phyloP scores from a whole-genome alignment of 805 yeast genomes.

The Diddensiella caesifluorescens region DNA sequence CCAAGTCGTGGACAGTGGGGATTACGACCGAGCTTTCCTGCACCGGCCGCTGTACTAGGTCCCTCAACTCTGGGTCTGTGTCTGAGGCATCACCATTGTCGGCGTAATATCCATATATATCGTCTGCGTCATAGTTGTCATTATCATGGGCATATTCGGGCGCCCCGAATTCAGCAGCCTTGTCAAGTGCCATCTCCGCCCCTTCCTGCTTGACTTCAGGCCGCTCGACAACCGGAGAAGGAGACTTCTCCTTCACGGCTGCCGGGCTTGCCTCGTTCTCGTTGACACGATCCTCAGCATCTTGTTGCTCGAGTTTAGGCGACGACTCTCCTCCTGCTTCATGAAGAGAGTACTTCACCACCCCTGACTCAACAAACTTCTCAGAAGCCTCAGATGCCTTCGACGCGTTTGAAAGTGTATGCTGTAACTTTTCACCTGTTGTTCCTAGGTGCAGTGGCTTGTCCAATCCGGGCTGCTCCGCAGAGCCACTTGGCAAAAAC shows the following conservation, averaged over 20 bases:
- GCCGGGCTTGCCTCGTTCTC: neutral
- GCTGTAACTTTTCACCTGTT: slow-evolving; percentile 7
- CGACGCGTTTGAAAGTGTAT: slow-evolving; percentile 12
- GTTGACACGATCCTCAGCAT: neutral
- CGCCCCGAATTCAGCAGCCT: neutral
- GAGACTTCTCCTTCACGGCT: neutral
- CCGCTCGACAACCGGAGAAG: neutral
- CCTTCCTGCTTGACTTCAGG: neutral
- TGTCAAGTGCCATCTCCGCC: neutral
- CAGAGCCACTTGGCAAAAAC: neutral
- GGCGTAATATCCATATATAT: slow-evolving; percentile 19
- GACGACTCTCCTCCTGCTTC: slow-evolving; percentile 9
- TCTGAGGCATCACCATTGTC: slow-evolving; percentile 7
- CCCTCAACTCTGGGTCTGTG: slow-evolving; percentile 1
- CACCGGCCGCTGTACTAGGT: neutral
- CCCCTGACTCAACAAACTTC: slow-evolving; percentile 18
- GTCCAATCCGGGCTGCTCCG: slow-evolving; percentile 4
- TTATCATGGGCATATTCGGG: neutral
- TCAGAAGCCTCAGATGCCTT: slow-evolving; percentile 5
- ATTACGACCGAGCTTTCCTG: neutral
- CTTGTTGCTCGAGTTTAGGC: slow-evolving; percentile 3
- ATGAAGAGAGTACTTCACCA: slow-evolving; percentile 16
- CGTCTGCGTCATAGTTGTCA: slow-evolving; percentile 15
- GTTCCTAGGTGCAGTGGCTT: slow-evolving; percentile 11
- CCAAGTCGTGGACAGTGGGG: neutral